A percentile compares a stretch with the other conserved stretches of the same genome.
These are phyloP conservation scores for Amanita jacksonii DNA, from an alignment of 768 basidiomycete genomes.

Conservation along the genomic window DNA sequence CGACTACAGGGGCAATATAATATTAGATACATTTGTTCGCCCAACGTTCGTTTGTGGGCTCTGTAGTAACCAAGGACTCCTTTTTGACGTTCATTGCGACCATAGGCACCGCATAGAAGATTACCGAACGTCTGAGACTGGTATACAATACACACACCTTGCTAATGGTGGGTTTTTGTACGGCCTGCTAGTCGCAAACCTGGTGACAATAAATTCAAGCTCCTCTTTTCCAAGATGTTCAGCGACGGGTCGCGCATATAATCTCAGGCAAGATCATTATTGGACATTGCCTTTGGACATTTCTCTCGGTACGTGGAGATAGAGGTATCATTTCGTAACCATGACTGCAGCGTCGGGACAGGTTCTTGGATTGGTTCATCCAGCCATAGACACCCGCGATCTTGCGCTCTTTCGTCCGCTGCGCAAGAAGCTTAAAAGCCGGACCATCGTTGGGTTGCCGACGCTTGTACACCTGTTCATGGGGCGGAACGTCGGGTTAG, in stretches of 20 bases:
- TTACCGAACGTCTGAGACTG: constrained; percentile 37
- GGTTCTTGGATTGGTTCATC: constrained; percentile 43
- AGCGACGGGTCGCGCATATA: constrained; percentile 30
- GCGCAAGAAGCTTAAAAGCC: constrained; percentile 30
- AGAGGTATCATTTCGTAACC: background rate
- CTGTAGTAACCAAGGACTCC: background rate
- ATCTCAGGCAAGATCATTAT: constrained; percentile 40
- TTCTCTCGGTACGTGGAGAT: constrained; percentile 34
- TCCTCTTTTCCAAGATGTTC: constrained; percentile 40
- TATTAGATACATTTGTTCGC: constrained; percentile 42
- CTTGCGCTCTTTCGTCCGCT: constrained; percentile 43
- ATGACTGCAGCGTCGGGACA: constrained; percentile 13
- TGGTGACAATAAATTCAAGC: constrained; percentile 20
- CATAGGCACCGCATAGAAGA: constrained; percentile 38
- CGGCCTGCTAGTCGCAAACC: background rate
- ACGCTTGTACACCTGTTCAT: constrained; percentile 36
- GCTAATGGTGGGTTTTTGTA: constrained; percentile 25
- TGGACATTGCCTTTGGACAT: constrained; percentile 47
- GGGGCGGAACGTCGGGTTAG: constrained; percentile 32
- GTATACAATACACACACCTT: constrained; percentile 30
- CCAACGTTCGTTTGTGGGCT: constrained; percentile 34
- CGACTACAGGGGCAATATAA: constrained; percentile 34
- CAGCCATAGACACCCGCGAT: constrained; percentile 44
- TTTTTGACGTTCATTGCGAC: background rate
- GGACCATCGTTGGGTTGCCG: constrained; percentile 27